A percentile compares a stretch with the other conserved stretches of the same genome.
phyloP scores from a whole-genome alignment of 169 alveolate species.

The Theileria equi region DNA sequence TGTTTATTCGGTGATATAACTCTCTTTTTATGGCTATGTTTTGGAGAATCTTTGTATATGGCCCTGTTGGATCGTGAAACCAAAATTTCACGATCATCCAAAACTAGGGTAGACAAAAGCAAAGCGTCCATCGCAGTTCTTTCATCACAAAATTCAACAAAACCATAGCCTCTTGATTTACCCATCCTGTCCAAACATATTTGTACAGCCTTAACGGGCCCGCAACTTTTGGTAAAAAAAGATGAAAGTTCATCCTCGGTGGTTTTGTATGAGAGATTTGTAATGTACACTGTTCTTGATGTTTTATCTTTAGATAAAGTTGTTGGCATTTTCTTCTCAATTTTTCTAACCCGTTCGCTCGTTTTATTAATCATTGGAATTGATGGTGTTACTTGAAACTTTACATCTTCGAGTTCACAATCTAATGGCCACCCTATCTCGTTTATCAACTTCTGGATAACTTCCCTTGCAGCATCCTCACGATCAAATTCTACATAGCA shows the following conservation, averaged over 20 bases:
- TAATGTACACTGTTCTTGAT: constrained; percentile 44
- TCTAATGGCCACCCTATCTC: constrained; percentile 29
- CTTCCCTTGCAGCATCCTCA: constrained; percentile 58
- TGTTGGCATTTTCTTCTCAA: constrained; percentile 22
- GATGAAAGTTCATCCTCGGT: constrained; percentile 26
- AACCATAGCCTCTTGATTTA: constrained; percentile 63
- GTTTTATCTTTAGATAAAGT: constrained; percentile 37
- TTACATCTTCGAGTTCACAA: constrained; percentile 53
- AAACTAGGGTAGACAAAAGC: constrained; percentile 22
- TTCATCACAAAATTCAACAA: constrained; percentile 42
- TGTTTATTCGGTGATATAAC: too few species aligned
- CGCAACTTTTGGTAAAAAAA: constrained; percentile 46
- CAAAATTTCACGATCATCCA: constrained; percentile 50
- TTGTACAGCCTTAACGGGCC: constrained; percentile 28
- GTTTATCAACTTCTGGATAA: constrained; percentile 51
- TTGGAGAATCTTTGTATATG: background rate
- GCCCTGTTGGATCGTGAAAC: constrained; percentile 27
- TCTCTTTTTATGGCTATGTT: too few species aligned
- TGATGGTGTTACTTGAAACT: constrained; percentile 60
- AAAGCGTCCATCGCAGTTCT: constrained; percentile 50
- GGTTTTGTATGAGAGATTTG: constrained; percentile 38
- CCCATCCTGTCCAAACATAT: constrained; percentile 49
- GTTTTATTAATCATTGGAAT: constrained; percentile 58
- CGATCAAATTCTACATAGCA: constrained; percentile 61
- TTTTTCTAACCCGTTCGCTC: constrained; percentile 35